Base-by-base conservation (phyloP, 345 rosid species). In the Litchi chinensis region DNA sequence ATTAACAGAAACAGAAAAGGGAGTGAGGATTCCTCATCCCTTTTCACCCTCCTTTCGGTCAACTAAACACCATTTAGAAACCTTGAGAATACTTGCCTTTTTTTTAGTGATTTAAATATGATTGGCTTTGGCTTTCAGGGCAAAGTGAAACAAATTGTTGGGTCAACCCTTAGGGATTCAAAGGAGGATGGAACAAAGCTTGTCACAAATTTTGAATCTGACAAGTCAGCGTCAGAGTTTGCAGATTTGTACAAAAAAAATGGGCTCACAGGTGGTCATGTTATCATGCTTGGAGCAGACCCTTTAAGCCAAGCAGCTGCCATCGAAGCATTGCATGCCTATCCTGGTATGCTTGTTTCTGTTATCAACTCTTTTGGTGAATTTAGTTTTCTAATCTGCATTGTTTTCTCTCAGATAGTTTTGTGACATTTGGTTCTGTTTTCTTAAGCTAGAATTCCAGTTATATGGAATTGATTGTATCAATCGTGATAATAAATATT, bases 141-240 rank as follows among this genome's bases (percentile, higher is more conserved):
- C 40, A 96, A 92, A 84, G 99, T 96, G 86, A 94, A 93, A 82
- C 98, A 93, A 83, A 96, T 94, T 85, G 98, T 96, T 80, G 99
- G 98, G 73, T 93, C 98, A 4, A 96, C 95, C 16, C 93, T 94
- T 76, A 57, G 85, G 77, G 99, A 94, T 80, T 90, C 84, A 77
- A 90, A 85, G 78, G 94, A 87, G 40, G 95, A 89, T 68, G 95
- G 83, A 50, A 84, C 90, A 0, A 82, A 68, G 82, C 95, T 91
- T 19, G 93, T 94, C 3, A 96, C 95, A 1, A 94, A 96, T 83
- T 96, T 96, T 62, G 97, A 91, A 75, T 93, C 98, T 3, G 92
- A 96, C 68, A 88, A 85, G 68, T 88, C 95, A 1, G 90, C 98
- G 0, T 92, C 89, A 8, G 98, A 93, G 87, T 96, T 89, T 74